phyloP scores from a whole-genome alignment of 2,329 filamentous ascomycete genomes.

The Coniella lustricola region DNA sequence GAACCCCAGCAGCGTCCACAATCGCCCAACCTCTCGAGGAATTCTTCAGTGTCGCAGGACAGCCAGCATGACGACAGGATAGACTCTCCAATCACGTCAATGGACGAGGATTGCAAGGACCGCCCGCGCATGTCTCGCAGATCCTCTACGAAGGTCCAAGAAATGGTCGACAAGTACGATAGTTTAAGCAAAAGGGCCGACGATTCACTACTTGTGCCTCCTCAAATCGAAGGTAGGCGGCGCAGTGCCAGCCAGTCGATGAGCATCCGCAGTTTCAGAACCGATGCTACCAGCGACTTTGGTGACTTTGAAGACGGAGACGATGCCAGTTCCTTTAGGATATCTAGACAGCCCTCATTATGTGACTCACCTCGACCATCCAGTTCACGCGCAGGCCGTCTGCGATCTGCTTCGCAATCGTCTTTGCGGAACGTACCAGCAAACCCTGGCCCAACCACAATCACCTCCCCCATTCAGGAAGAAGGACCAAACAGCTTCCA shows the following conservation, averaged over 20 bases:
- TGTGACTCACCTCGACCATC: constrained; percentile 5
- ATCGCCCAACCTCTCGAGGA: constrained; percentile 9
- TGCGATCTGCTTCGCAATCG: constrained; percentile 4
- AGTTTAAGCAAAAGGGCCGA: constrained; percentile 28
- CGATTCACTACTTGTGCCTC: constrained; percentile 8
- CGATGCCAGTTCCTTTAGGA: constrained; percentile 1
- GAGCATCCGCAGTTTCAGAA: constrained; percentile 7
- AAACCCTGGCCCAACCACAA: background rate
- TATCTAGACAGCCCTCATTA: constrained; percentile 10
- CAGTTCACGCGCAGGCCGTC: constrained; percentile 1
- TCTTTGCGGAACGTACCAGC: background rate
- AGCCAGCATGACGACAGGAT: constrained; percentile 27
- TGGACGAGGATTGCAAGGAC: constrained; percentile 33
- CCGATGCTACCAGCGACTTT: constrained; percentile 20
- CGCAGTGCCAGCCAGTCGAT: constrained; percentile 12
- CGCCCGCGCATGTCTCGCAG: constrained; percentile 23
- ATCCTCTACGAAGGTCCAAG: constrained; percentile 39
- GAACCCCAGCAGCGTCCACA: background rate
- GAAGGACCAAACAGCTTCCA: constrained; percentile 5
- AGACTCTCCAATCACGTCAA: constrained; percentile 39
- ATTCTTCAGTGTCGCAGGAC: constrained; percentile 20
- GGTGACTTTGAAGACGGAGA: constrained; percentile 27
- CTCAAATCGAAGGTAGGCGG: background rate
- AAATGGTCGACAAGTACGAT: constrained; percentile 44
- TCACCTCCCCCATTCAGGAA: constrained; percentile 1